Evolutionary conservation across 2,329 filamentous ascomycete species (phyloP), one percentile per base, ranked within the genome.

Genomic region (Fusarium liriodendri): DNA sequence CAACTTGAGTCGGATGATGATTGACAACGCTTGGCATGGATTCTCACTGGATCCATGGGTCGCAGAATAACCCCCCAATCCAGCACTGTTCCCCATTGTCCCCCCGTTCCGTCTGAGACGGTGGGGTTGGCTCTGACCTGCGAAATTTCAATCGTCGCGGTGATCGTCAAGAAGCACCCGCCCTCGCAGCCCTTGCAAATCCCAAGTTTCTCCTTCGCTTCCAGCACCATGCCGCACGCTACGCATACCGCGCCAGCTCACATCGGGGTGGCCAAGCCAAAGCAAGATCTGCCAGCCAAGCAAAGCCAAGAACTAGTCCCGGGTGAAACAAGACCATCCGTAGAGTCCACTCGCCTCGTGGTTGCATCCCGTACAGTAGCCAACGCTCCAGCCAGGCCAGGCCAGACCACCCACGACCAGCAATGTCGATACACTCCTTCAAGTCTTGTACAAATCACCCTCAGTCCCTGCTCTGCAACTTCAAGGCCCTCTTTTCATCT

Each of bases 121-220:
- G 35, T 57, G 67, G 60, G 33, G 38, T 57, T 18, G 16, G 40
- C 58, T 60, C 62, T 70, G 60, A 55, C 55, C 25, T 63, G 61
- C 37, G 68, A 78, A 78, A 80, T 79, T 79, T 79, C 72, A 78
- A 80, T 80, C 76, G 76, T 68, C 78, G 71, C 61, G 66, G 66
- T 47, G 76, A 78, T 79, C 77, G 32, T 40, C 66, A 27, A 63
- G 57, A 42, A 71, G 45, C 61, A 45, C 42, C 59, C 22, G 14
- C 40, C 67, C 55, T 62, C 32, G 62, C 57, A 57, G 37, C 20
- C 64, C 42, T 45, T 50, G 33, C 32, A 57, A 58, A 62, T 47
- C 54, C 65, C 65, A 65, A 27, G 22, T 29, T 29, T 69, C 50
- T 20, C 20, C 54, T 22, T 25, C 42, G 20, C 42, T 45, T 45